A percentile compares a stretch with the other conserved stretches of the same genome.
Evolutionary conservation across 2,329 filamentous ascomycete genomes (phyloP).

Genomic region (Samsoniella hepiali): DNA sequence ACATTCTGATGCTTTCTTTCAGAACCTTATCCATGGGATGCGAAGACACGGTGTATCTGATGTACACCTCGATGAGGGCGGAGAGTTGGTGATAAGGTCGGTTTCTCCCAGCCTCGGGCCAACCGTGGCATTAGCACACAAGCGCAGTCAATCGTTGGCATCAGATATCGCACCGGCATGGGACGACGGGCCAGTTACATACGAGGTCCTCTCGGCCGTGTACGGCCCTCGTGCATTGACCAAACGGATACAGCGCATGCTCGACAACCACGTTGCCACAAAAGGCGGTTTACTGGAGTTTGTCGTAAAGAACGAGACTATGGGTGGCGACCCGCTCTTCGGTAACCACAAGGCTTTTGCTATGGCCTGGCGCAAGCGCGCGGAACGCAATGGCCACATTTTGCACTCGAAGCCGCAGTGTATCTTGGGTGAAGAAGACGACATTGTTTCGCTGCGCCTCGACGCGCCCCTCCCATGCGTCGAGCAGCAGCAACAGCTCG

Average conservation of each 20-base stretch:
- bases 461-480: neutral
- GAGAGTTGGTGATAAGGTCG: neutral
- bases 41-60: neutral
- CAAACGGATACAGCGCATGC: neutral
- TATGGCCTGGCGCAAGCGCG: conserved; percentile 4
- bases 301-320: neutral
- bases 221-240: neutral
- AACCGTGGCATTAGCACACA: neutral
- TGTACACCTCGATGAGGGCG: neutral
- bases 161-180: neutral
- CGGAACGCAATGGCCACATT: neutral
- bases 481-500: neutral
- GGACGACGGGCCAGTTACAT: neutral
- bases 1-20: neutral
- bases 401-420: neutral
- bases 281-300: neutral
- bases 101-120: neutral
- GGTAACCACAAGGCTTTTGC: neutral
- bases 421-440: neutral
- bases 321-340: neutral
- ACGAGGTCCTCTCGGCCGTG: neutral
- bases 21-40: neutral
- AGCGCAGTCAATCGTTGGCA: neutral
- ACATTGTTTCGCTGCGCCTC: neutral
- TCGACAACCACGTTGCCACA: neutral